These are phyloP conservation scores for Hypoxylon subgilvum DNA, from an alignment of 495 filamentous ascomycete species.

Conservation along the genomic window DNA sequence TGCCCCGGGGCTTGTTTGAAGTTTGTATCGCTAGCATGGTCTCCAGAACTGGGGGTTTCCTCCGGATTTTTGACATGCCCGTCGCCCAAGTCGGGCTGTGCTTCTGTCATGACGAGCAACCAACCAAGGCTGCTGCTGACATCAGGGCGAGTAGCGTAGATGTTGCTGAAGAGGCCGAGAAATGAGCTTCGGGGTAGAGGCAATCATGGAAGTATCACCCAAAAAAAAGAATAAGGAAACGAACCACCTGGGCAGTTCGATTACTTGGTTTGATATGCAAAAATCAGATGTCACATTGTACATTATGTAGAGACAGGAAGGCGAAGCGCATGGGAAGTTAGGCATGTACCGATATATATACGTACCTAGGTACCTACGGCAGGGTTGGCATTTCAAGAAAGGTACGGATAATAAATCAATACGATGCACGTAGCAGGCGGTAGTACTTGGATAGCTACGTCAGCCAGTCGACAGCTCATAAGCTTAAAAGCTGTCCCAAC, in stretches of 20 bases:
- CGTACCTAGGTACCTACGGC: too few relatives aligned
- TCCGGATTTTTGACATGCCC: conserved; percentile 24
- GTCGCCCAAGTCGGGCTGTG: conserved; percentile 49
- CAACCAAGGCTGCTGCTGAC: conserved; percentile 8
- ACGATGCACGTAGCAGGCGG: too few relatives aligned
- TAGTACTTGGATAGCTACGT: background rate
- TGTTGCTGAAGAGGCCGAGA: background rate
- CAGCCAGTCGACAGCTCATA: conserved; percentile 20
- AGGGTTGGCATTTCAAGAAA: too few relatives aligned
- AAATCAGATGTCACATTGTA: too few relatives aligned
- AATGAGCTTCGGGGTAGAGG: conserved; percentile 3
- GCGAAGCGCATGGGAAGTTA: too few relatives aligned
- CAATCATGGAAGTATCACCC: too few relatives aligned
- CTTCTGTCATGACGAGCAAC: conserved; percentile 51
- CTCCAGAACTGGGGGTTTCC: conserved; percentile 8
- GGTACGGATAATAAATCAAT: too few relatives aligned
- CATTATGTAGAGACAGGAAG: too few relatives aligned
- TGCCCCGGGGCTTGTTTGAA: conserved; percentile 2
- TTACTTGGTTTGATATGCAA: too few relatives aligned
- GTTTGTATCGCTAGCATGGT: conserved; percentile 7
- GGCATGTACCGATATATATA: too few relatives aligned
- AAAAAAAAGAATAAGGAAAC: too few relatives aligned
- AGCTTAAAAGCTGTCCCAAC: conserved; percentile 19
- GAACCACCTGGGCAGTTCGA: too few relatives aligned
- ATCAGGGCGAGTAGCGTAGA: conserved; percentile 13